phyloP scores from a whole-genome alignment of 768 basidiomycete genomes.

The Podaxis rugospora region DNA sequence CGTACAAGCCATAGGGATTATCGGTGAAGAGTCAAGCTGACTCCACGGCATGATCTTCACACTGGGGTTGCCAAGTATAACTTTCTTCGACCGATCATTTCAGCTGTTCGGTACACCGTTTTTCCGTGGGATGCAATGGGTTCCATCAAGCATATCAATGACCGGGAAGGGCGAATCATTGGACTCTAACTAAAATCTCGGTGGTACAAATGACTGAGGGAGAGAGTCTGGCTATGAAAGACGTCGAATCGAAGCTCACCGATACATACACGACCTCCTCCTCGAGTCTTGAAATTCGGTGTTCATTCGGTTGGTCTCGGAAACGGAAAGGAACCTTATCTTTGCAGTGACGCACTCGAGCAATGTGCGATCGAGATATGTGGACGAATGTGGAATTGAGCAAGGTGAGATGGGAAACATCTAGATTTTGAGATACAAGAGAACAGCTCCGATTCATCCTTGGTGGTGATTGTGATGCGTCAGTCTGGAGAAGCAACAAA shows the following conservation, averaged over 20 bases:
- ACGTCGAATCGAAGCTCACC: background rate
- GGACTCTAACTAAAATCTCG: background rate
- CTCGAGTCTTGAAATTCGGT: background rate
- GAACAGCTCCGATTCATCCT: background rate
- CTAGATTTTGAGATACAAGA: conserved; percentile 1
- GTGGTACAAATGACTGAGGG: background rate
- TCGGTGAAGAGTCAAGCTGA: background rate
- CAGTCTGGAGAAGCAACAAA: background rate
- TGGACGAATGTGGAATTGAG: background rate
- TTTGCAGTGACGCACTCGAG: conserved; percentile 1
- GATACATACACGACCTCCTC: background rate
- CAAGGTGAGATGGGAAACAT: conserved; percentile 1
- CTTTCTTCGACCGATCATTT: background rate
- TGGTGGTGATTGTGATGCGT: conserved; percentile 2
- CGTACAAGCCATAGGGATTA: background rate
- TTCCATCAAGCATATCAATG: background rate
- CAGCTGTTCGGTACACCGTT: background rate
- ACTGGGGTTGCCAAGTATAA: background rate
- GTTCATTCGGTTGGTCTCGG: background rate
- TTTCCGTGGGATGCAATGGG: background rate
- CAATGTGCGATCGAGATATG: background rate
- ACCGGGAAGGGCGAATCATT: background rate
- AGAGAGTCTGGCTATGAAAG: background rate
- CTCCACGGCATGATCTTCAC: background rate
- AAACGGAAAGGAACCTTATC: background rate